These are phyloP conservation scores for Globisporangium viniferum DNA, from an alignment of 352 stramenopile genomes.

Conservation along the genomic window DNA sequence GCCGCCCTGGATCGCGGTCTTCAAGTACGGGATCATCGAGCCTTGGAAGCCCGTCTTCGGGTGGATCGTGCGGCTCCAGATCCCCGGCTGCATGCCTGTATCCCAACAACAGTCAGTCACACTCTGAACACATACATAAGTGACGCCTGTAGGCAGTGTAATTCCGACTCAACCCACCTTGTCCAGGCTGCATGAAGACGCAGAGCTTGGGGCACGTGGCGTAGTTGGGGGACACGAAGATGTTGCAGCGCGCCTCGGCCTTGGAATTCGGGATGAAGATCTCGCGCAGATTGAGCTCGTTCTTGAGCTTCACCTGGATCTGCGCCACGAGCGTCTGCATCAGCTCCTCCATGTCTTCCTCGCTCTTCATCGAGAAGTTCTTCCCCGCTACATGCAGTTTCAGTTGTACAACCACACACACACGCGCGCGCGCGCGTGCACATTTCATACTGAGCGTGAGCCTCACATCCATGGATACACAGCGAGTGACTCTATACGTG, in stretches of 20 bases:
- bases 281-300: slow-evolving; percentile 77
- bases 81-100: slow-evolving; percentile 61
- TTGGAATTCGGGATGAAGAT: slow-evolving; percentile 89
- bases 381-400: slow-evolving; percentile 30
- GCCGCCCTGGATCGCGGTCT: slow-evolving; percentile 80
- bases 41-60: slow-evolving; percentile 80
- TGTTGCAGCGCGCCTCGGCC: slow-evolving; percentile 81
- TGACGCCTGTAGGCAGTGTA: background rate
- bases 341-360: slow-evolving; percentile 82
- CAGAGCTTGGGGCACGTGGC: slow-evolving; percentile 74
- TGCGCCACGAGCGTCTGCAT: slow-evolving; percentile 81
- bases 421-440: slow-evolving; percentile 8
- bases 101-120: background rate
- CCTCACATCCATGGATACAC: background rate
- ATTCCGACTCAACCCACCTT: slow-evolving; percentile 28
- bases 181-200: slow-evolving; percentile 75
- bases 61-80: slow-evolving; percentile 73
- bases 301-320: slow-evolving; percentile 86
- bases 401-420: background rate
- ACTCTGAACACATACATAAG: background rate
- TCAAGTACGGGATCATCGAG: slow-evolving; percentile 87
- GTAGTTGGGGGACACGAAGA: slow-evolving; percentile 85
- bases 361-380: slow-evolving; percentile 78
- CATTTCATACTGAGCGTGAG: background rate
- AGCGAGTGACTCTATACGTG: background rate